phyloP scores from a whole-genome alignment of 2,329 filamentous ascomycete genomes.

The Aspergillus bombycis region DNA sequence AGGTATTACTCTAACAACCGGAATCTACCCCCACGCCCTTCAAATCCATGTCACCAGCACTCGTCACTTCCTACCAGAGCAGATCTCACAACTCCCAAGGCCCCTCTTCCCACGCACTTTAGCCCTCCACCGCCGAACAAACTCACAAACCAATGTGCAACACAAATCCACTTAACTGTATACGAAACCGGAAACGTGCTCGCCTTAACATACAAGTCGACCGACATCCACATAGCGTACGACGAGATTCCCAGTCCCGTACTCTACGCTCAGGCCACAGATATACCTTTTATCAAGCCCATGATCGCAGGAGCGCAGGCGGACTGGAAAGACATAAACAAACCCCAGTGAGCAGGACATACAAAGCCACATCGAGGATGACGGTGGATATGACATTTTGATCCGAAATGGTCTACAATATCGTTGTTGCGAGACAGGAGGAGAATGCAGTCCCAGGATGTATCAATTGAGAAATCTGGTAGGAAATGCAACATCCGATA shows the following conservation, averaged over 20 bases:
- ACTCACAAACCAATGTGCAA: slow-evolving; percentile 44
- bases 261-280: slow-evolving; percentile 42
- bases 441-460: slow-evolving; percentile 47
- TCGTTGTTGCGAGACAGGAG: slow-evolving; percentile 62
- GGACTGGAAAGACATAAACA: slow-evolving; percentile 54
- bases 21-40: slow-evolving; percentile 12
- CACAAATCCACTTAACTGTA: slow-evolving; percentile 44
- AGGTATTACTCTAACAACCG: background rate
- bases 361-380: slow-evolving; percentile 69
- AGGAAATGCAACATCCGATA: background rate
- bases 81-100: slow-evolving; percentile 14
- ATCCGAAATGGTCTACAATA: slow-evolving; percentile 60
- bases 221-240: slow-evolving; percentile 62
- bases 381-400: slow-evolving; percentile 62
- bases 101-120: slow-evolving; percentile 21
- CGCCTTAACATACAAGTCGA: slow-evolving; percentile 39
- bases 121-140: slow-evolving; percentile 37
- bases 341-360: slow-evolving; percentile 64
- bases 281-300: slow-evolving; percentile 17
- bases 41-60: background rate
- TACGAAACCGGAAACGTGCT: slow-evolving; percentile 44
- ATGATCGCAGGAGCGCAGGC: slow-evolving; percentile 26
- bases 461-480: slow-evolving; percentile 19
- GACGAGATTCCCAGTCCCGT: slow-evolving; percentile 70
- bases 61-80: background rate